Evolutionary conservation across 345 rosid genomes (phyloP).

Genomic region (Euphorbia peplus): DNA sequence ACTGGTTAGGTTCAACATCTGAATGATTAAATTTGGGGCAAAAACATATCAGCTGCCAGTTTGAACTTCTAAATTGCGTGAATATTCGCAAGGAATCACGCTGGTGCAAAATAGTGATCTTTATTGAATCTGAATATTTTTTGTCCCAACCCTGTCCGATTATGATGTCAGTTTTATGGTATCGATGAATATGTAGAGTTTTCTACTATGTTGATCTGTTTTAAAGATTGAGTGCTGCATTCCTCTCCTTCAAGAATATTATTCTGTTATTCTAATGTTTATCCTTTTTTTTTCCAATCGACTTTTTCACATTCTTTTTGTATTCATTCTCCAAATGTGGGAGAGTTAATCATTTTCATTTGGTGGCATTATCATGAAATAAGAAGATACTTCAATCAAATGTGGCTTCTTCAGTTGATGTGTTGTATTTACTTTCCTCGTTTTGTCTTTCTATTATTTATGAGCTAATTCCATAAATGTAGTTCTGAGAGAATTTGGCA

Average conservation of each 20-base stretch:
- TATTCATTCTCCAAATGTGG: background rate
- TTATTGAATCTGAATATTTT: too few relatives aligned
- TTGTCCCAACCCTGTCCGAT: too few relatives aligned
- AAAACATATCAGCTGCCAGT: too few relatives aligned
- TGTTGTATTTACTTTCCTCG: background rate
- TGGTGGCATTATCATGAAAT: background rate
- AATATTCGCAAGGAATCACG: background rate
- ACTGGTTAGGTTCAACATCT: background rate
- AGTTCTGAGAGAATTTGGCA: slow-evolving; percentile 1
- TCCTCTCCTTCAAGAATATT: background rate
- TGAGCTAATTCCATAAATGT: background rate
- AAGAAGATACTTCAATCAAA: background rate
- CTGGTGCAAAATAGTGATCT: background rate
- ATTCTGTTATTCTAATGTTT: background rate
- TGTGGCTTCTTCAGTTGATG: background rate
- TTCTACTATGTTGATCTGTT: background rate
- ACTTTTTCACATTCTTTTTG: background rate
- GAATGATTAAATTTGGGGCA: background rate
- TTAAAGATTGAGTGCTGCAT: background rate
- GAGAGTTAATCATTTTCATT: background rate
- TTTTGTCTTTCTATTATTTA: background rate
- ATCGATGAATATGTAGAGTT: too few relatives aligned
- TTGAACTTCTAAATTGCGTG: background rate
- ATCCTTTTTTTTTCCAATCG: background rate
- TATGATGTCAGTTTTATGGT: too few relatives aligned